Base-by-base conservation (phyloP, 2,329 filamentous ascomycete species). In the Periglandula ipomoeae region DNA sequence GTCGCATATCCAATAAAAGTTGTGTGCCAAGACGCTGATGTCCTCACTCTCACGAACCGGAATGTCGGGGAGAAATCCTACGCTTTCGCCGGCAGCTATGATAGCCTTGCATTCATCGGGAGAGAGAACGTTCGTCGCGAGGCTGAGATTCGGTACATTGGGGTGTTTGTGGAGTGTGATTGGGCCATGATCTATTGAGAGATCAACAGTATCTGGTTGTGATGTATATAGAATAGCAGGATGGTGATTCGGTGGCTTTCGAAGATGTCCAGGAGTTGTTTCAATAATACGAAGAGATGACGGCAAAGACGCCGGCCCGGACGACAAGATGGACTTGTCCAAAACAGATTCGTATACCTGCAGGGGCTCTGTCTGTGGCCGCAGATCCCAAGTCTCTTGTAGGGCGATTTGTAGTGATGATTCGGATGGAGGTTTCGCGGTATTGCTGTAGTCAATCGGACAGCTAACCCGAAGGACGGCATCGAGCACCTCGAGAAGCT, bases 1-100 rank as follows among this genome's bases (percentile, higher is more conserved):
- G 55, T 87, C 83, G 11, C 81, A 71, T 8, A 87, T 71, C 83
- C 83, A 87, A 67, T 86, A 86, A 56, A 87, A 85, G 62, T 86
- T 87, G 66, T 87, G 83, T 0, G 83, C 83, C 1, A 86, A 63
- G 42, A 86, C 74, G 57, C 80, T 84, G 22, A 73, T 71, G 47
- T 84, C 80, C 15, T 78, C 79, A 49, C 82, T 79, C n/a, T 80
- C 78, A 2, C 80, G 76, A 26, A 86, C 67, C 0, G 83, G 83
- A 1, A 81, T 79, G 56, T 87, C 84, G 0, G 84, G 83, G 0
- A 82, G 70, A 53, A 86, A 87, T 6, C 76, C 75, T 41, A 85
- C 74, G 0, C 71, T 71, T 59, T 87, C 84, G 5, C 78, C 82
- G 0, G 82, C 79, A 0, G 80, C 77, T 19, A 87, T 79, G 48